Base-by-base conservation (phyloP, 495 filamentous ascomycete species). In the Pseudoneurospora amorphoporcata region DNA sequence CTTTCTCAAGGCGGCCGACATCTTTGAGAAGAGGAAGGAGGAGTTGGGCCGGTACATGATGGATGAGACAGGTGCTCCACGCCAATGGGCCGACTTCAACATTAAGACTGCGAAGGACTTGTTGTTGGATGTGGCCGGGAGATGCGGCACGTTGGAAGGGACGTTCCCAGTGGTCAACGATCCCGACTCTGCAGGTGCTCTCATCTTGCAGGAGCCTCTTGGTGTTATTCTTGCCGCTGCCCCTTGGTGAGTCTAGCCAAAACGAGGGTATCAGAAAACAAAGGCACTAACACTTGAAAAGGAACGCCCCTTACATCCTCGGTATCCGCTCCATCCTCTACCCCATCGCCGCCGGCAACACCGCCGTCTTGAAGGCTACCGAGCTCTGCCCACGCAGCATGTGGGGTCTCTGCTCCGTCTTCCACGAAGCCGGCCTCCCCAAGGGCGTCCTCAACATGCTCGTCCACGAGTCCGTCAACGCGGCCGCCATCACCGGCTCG, bases 171-270 rank as follows among this genome's bases (percentile, higher is more conserved):
- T 83, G 10, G 82, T 86, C 8, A 75, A 79, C 3, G 79, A 88
- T 29, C 82, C 87, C n/a, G 86, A 86, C 8, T 83, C 83, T 45
- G 84, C n/a, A n/a, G n/a, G 85, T n/a, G 90, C 91, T 0, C 84
- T 97, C 76, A 82, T 97, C n/a, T 81, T 89, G 68, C 92, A 90
- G 76, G 91, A 96, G 79, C 94, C 94, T 5, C 93, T 89, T 75
- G 94, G 94, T 23, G 93, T 95, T 37, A 82, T 94, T 3, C 83
- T 97, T 16, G 89, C 87, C 39, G 93, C 96, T 81, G 93, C 92
- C 23, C 93, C 94, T 39, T 97, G 94, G 92, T 93, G 84, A 75
- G 81, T 72, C 53, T 40, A 69, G 45, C 16, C 19, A 38, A 35
- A 35, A 41, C 19, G 8, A 45, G 32, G 53, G 3, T 32, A 40